Percentiles rank a stretch among this genome's conserved stretches.
Evolutionary conservation across 2,329 filamentous ascomycete genomes (phyloP).

Genomic region (Xylaria multiplex): DNA sequence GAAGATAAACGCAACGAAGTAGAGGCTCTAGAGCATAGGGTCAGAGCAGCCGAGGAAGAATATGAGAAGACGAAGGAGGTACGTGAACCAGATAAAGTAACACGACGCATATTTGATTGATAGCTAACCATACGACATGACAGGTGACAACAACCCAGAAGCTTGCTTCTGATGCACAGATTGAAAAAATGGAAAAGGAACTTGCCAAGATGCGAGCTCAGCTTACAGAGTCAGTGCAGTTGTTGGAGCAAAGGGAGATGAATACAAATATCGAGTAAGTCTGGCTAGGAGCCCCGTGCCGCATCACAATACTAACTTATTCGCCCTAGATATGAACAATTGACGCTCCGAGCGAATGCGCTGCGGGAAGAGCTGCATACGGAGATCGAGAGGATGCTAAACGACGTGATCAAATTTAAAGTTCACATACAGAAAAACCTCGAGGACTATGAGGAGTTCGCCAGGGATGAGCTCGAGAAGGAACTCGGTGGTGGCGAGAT

Average conservation of each 20-base stretch:
- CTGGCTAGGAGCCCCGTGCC: background rate
- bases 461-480: conserved; percentile 90
- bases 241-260: conserved; percentile 95
- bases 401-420: conserved; percentile 98
- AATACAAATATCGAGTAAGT: conserved; percentile 93
- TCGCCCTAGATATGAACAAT: conserved; percentile 79
- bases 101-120: background rate
- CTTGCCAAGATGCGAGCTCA: conserved; percentile 90
- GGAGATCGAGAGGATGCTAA: conserved; percentile 93
- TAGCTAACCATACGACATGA: conserved; percentile 29
- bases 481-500: conserved; percentile 77
- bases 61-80: conserved; percentile 93
- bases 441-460: conserved; percentile 93
- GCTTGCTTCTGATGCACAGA: conserved; percentile 88
- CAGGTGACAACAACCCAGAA: conserved; percentile 81
- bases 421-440: conserved; percentile 93
- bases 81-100: conserved; percentile 23
- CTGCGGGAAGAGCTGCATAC: conserved; percentile 98
- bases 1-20: conserved; percentile 95
- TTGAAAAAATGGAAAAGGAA: conserved; percentile 99
- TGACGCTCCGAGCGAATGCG: conserved; percentile 83
- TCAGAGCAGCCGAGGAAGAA: conserved; percentile 88
- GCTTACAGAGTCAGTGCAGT: conserved; percentile 84
- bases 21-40: conserved; percentile 87
- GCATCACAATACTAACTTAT: conserved; percentile 15